Evolutionary conservation across 192 early-diverging fungal genomes (phyloP).

Genomic region (Glomus cerebriforme): DNA sequence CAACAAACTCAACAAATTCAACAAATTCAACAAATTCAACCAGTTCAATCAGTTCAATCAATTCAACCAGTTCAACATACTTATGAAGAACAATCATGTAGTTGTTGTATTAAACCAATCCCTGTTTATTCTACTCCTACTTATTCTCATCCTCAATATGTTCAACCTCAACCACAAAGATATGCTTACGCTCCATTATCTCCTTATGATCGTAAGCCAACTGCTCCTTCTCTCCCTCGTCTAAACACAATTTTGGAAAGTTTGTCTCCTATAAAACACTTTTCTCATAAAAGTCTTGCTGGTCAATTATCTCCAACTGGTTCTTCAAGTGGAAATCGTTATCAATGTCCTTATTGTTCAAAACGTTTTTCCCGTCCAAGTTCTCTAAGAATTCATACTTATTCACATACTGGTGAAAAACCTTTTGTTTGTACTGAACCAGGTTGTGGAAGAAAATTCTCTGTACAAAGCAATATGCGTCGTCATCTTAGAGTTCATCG

Average conservation of each 20-base stretch:
- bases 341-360: conserved; percentile 60
- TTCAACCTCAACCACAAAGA: not conserved
- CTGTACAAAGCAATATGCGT: conserved; percentile 74
- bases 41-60: not conserved
- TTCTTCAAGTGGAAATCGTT: conserved; percentile 46
- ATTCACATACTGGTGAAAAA: conserved; percentile 78
- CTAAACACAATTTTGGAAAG: not conserved
- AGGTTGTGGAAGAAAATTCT: conserved; percentile 68
- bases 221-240: not conserved
- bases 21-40: not conserved
- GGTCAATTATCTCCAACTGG: conserved; percentile 35
- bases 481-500: conserved; percentile 66
- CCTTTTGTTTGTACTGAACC: conserved; percentile 65
- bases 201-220: not conserved
- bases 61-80: not conserved
- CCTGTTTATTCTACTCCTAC: not conserved
- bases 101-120: not conserved
- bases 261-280: conserved; percentile 9
- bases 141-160: not conserved
- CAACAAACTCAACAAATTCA: not conserved
- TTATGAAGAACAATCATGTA: not conserved
- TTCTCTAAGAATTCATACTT: conserved; percentile 66
- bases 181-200: not conserved
- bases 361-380: conserved; percentile 74
- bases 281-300: conserved; percentile 34